Evolutionary conservation across 2,329 filamentous ascomycete species (phyloP).

Genomic region (Lizonia empirigonia): DNA sequence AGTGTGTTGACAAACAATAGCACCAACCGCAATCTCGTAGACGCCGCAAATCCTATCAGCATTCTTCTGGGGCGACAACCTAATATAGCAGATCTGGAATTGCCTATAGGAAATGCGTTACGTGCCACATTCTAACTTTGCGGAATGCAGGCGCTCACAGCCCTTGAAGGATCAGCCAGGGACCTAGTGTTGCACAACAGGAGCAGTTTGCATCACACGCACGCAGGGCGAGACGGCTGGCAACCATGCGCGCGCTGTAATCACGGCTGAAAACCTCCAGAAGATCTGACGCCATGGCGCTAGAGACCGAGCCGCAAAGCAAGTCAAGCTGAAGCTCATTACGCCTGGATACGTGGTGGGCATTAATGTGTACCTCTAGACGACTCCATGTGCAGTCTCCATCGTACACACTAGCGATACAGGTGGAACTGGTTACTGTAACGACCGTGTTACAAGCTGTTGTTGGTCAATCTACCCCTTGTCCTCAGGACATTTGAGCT

Average conservation of each 20-base stretch:
- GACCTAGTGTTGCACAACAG: slow-evolving; percentile 21
- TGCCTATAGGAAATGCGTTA: not conserved
- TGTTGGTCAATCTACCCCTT: not conserved
- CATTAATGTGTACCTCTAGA: not conserved
- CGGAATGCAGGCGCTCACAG: slow-evolving; percentile 12
- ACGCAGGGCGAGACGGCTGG: slow-evolving; percentile 13
- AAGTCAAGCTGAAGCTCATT: not conserved
- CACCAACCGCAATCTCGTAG: not conserved
- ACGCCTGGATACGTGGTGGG: not conserved
- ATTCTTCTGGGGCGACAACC: slow-evolving; percentile 12
- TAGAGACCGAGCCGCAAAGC: not conserved
- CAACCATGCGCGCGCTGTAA: slow-evolving; percentile 8
- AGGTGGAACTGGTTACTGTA: not conserved
- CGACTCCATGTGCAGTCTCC: not conserved
- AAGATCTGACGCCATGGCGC: slow-evolving; percentile 4
- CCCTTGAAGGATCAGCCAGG: slow-evolving; percentile 10
- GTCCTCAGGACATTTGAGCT: not conserved
- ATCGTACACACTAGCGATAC: slow-evolving; percentile 2
- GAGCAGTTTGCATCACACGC: slow-evolving; percentile 3
- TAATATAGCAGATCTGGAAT: slow-evolving; percentile 5
- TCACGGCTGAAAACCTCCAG: slow-evolving; percentile 2
- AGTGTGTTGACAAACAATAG: slow-evolving; percentile 9
- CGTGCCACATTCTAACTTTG: slow-evolving; percentile 10
- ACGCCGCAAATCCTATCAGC: slow-evolving; percentile 1
- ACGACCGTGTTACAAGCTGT: slow-evolving; percentile 5